Evolutionary conservation across 2,329 filamentous ascomycete species (phyloP), one percentile per base, ranked within the genome.

Genomic region (Clonostachys solani): DNA sequence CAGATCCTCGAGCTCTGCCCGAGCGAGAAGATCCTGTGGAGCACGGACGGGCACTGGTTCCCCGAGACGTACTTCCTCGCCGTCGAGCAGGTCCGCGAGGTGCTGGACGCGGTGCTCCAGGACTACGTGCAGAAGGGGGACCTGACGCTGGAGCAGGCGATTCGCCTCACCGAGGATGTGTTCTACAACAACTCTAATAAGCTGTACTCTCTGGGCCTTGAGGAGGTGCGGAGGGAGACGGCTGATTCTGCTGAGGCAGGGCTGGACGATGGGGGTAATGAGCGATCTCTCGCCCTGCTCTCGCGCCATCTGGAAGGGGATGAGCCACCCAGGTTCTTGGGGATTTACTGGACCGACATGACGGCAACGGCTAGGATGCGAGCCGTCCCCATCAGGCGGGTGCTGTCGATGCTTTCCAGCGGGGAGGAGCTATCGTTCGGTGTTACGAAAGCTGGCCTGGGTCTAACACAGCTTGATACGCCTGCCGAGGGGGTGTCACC

Each of bases 61-160:
- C 86, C 88, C 0, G 89, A 92, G 63, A 89, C 86, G 0, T 94
- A 84, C 56, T 78, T 86, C 56, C 71, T 92, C 5, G 86, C 87
- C 1, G 82, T 86, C 37, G 70, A 77, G 40, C 89, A 92, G 61
- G 83, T 90, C 49, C 76, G 87, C 44, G 80, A 89, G 53, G 86
- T 80, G 3, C 67, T 94, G 35, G 78, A 87, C 53, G 80, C 76
- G 47, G 86, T 89, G 0, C 68, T 94, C 3, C 69, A 76, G 6
- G 82, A 87, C 15, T 86, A 86, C 50, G 78, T 92, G 2, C 64
- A 73, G n/a, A 77, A 79, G 17, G 77, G 77, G 1, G 83, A 86
- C 50, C 65, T 90, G 36, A 80, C 73, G 1, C 69, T 78, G 51
- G 55, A 67, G 7, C 80, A 89, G 57, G 87, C 87, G 1, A 77